Conservation (phyloP, 1,284 basidiomycete species). For the Leccinum huronense region DNA sequence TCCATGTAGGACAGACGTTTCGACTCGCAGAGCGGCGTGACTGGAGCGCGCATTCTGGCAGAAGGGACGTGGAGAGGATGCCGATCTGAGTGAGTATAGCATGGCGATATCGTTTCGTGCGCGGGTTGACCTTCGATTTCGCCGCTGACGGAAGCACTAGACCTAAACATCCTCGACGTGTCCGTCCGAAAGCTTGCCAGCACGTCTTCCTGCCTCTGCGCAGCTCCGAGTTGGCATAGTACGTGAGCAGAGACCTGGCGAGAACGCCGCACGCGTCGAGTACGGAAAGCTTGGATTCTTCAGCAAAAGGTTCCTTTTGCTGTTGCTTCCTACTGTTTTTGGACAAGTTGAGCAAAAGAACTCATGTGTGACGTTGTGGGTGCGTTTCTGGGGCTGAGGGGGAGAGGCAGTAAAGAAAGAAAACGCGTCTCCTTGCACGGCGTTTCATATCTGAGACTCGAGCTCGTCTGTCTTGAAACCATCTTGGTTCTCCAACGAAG, state of each 20-base stretch:
- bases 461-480: slow-evolving; percentile 78
- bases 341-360: slow-evolving; percentile 45
- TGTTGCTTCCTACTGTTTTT: slow-evolving; percentile 55
- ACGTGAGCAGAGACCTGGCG: slow-evolving; percentile 71
- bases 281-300: slow-evolving; percentile 67
- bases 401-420: slow-evolving; percentile 64
- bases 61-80: slow-evolving; percentile 71
- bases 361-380: slow-evolving; percentile 24
- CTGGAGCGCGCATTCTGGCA: slow-evolving; percentile 74
- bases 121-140: slow-evolving; percentile 41
- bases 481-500: slow-evolving; percentile 58
- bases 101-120: slow-evolving; percentile 81
- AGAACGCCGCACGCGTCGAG: slow-evolving; percentile 71
- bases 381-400: slow-evolving; percentile 51
- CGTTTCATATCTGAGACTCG: slow-evolving; percentile 78
- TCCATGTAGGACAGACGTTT: slow-evolving; percentile 52
- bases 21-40: slow-evolving; percentile 52
- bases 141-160: slow-evolving; percentile 41
- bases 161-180: slow-evolving; percentile 51
- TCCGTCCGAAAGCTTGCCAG: slow-evolving; percentile 62
- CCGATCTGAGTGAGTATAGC: slow-evolving; percentile 79
- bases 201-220: slow-evolving; percentile 85
- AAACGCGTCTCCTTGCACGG: slow-evolving; percentile 82
- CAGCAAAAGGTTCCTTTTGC: slow-evolving; percentile 56
- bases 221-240: slow-evolving; percentile 75